Percentiles rank a stretch among this genome's conserved stretches.
Conservation (phyloP, 208 protist species). For the Herpetomonas muscarum region DNA sequence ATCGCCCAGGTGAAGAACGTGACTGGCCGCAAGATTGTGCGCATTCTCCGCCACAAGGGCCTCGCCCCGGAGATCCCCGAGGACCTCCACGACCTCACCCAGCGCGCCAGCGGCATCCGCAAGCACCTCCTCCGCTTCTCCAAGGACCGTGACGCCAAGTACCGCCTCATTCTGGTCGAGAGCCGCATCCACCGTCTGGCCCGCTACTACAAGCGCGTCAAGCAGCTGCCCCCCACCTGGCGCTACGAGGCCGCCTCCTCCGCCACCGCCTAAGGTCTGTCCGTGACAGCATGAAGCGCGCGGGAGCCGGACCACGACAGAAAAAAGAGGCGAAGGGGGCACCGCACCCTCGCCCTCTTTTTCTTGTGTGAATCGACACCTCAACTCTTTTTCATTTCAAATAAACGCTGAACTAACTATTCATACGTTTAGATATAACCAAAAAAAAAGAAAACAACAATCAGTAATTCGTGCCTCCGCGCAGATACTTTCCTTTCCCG, state of each 20-base stretch:
- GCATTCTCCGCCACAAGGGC: constrained; percentile 99
- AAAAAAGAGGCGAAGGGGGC: neutral
- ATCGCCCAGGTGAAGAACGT: constrained; percentile 98
- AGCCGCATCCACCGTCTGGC: constrained; percentile 99
- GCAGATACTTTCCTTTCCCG: no score
- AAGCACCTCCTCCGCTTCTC: constrained; percentile 99
- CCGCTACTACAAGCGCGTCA: constrained; percentile 99
- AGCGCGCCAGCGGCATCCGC: constrained; percentile 99
- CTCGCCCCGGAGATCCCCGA: constrained; percentile 99
- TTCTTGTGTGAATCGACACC: neutral
- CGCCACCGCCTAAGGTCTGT: constrained; percentile 47
- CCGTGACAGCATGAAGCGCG: no score
- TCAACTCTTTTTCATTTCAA: neutral
- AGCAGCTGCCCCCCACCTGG: constrained; percentile 84
- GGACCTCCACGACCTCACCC: constrained; percentile 99
- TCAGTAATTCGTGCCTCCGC: no score
- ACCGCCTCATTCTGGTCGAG: constrained; percentile 99
- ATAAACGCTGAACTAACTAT: neutral
- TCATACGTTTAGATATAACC: neutral
- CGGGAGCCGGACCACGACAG: no score
- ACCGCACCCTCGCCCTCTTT: neutral
- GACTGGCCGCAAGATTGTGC: constrained; percentile 99
- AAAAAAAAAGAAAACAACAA: neutral
- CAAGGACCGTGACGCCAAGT: constrained; percentile 99
- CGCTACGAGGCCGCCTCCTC: constrained; percentile 78